Evolutionary conservation across 805 yeast genomes (phyloP).

Genomic region (Saturnispora besseyi): DNA sequence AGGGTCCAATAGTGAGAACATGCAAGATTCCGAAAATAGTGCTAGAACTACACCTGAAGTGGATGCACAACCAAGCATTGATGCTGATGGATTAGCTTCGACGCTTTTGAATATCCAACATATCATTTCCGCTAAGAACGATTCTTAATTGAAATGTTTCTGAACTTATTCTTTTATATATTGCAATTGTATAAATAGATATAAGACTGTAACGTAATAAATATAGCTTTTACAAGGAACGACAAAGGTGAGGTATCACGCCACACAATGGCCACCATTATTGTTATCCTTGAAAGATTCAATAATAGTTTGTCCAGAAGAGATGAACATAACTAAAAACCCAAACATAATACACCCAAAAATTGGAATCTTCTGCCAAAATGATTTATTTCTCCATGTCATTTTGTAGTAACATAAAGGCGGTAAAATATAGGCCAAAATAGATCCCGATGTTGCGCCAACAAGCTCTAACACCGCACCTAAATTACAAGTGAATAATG

Average conservation of each 20-base stretch:
- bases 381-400: slow-evolving; percentile 36
- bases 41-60: neutral
- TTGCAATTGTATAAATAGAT: neutral
- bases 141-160: neutral
- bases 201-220: neutral
- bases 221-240: too few relatives aligned
- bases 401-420: slow-evolving; percentile 73
- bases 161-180: neutral
- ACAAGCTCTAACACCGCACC: slow-evolving; percentile 85
- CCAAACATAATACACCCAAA: slow-evolving; percentile 65
- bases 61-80: neutral
- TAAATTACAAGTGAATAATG: slow-evolving; percentile 75
- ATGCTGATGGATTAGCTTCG: neutral
- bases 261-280: slow-evolving; percentile 42
- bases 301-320: slow-evolving; percentile 66
- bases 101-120: neutral
- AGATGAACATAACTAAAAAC: slow-evolving; percentile 61
- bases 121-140: neutral
- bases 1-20: neutral
- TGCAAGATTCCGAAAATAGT: neutral
- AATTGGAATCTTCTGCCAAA: slow-evolving; percentile 44
- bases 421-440: slow-evolving; percentile 87
- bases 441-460: slow-evolving; percentile 88
- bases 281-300: slow-evolving; percentile 32
- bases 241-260: slow-evolving; percentile 2